phyloP scores from a whole-genome alignment of 2,329 filamentous ascomycete species.

The Arthroderma sp. region DNA sequence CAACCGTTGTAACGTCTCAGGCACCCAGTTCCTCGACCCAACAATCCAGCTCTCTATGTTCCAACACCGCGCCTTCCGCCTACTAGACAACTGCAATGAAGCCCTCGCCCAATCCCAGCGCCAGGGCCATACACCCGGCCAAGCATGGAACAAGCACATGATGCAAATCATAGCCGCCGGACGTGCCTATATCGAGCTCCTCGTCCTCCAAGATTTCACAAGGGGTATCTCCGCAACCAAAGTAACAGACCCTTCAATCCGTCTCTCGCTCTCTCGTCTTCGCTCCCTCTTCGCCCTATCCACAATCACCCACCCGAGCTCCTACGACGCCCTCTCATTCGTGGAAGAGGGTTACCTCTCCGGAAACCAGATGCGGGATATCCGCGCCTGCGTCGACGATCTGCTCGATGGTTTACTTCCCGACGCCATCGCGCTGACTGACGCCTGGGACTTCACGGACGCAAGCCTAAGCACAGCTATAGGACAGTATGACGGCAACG shows the following conservation, averaged over 20 bases:
- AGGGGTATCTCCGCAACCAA: conserved; percentile 1
- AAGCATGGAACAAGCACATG: conserved; percentile 19
- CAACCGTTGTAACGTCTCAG: conserved; percentile 8
- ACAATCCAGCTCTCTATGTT: conserved; percentile 15
- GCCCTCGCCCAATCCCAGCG: conserved; percentile 5
- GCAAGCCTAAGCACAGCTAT: conserved; percentile 13
- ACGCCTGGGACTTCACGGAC: conserved; percentile 16
- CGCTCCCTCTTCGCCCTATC: conserved; percentile 12
- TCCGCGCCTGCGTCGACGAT: conserved; percentile 8
- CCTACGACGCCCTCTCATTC: conserved; percentile 17
- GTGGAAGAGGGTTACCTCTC: conserved; percentile 15
- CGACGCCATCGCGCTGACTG: conserved; percentile 15
- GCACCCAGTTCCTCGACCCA: conserved; percentile 11
- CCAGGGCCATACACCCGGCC: conserved; percentile 3
- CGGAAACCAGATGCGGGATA: conserved; percentile 9
- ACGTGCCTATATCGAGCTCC: conserved; percentile 17
- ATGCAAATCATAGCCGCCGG: conserved; percentile 16
- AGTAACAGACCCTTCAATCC: conserved; percentile 5
- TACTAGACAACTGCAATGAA: conserved; percentile 6
- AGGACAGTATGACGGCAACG: conserved; percentile 13
- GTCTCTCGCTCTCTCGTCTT: conserved; percentile 8
- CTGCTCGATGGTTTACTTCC: conserved; percentile 13
- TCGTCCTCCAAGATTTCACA: conserved; percentile 15
- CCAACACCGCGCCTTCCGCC: conserved; percentile 13
- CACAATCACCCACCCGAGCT: conserved; percentile 14